Evolutionary conservation across 2,329 filamentous ascomycete genomes (phyloP).

Genomic region (Penicillium hordei): DNA sequence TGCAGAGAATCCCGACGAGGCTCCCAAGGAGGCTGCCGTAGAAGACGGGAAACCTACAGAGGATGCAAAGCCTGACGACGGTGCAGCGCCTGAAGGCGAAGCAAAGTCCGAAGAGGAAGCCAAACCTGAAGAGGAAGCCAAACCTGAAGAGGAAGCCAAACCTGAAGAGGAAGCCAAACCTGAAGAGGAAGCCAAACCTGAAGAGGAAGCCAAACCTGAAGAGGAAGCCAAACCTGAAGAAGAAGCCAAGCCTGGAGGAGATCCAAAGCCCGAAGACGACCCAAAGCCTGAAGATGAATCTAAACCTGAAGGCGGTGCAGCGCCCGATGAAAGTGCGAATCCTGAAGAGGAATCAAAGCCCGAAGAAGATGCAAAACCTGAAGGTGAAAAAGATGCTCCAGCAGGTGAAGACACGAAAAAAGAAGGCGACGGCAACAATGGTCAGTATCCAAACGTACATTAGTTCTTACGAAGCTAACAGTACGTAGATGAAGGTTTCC

Average conservation of each 20-base stretch:
- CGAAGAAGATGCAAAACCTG: slow-evolving; percentile 12
- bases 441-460: slow-evolving; percentile 16
- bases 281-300: background rate
- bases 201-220: background rate
- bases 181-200: slow-evolving; percentile 1
- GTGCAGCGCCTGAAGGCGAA: slow-evolving; percentile 15
- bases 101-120: no score
- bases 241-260: background rate
- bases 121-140: no score
- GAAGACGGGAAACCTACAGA: slow-evolving; percentile 16
- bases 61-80: slow-evolving; percentile 11
- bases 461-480: slow-evolving; percentile 2
- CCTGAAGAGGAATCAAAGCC: slow-evolving; percentile 16
- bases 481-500: slow-evolving; percentile 35
- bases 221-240: background rate
- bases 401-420: background rate
- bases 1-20: slow-evolving; percentile 14
- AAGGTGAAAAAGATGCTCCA: slow-evolving; percentile 10
- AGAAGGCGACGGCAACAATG: slow-evolving; percentile 22
- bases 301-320: background rate
- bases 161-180: background rate
- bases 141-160: slow-evolving; percentile 12
- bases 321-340: background rate
- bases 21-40: slow-evolving; percentile 17
- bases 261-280: background rate